phyloP scores from a whole-genome alignment of 371 early-diverging fungal species.

The Capillidium rhysosporum region DNA sequence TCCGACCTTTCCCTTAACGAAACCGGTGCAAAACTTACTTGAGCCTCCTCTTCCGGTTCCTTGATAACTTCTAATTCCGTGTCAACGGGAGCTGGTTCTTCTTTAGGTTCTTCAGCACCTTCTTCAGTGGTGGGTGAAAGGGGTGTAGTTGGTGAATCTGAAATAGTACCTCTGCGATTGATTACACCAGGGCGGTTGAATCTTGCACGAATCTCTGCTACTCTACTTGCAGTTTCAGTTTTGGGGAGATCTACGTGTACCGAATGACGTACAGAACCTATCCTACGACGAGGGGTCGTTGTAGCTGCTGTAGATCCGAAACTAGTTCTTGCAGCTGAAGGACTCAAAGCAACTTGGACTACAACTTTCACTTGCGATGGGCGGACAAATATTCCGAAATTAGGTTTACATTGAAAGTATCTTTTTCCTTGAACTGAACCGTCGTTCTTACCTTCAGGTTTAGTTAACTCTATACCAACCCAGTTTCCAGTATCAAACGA shows the following conservation, averaged over 20 bases:
- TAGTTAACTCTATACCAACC: conserved; percentile 60
- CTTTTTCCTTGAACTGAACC: conserved; percentile 54
- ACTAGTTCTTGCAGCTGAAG: conserved; percentile 8
- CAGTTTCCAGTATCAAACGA: conserved; percentile 54
- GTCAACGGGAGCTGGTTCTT: not conserved
- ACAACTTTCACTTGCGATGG: conserved; percentile 36
- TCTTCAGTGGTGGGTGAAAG: too few species aligned
- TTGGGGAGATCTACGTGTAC: not conserved
- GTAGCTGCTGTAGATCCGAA: not conserved
- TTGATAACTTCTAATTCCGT: not conserved
- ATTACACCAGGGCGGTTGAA: not conserved
- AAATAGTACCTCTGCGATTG: not conserved
- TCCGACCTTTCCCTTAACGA: not conserved
- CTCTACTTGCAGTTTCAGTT: not conserved
- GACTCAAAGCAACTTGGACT: conserved; percentile 11
- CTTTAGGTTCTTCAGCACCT: not conserved
- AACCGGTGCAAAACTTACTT: not conserved
- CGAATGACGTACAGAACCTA: not conserved
- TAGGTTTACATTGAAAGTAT: conserved; percentile 56
- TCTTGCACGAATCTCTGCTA: conserved; percentile 5
- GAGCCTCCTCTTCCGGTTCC: not conserved
- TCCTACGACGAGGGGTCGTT: not conserved
- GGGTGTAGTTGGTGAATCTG: not conserved
- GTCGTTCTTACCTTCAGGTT: conserved; percentile 51
- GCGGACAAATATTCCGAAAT: conserved; percentile 69